Evolutionary conservation across 2,329 filamentous ascomycete species (phyloP).

Genomic region (Scytalidium sp.): DNA sequence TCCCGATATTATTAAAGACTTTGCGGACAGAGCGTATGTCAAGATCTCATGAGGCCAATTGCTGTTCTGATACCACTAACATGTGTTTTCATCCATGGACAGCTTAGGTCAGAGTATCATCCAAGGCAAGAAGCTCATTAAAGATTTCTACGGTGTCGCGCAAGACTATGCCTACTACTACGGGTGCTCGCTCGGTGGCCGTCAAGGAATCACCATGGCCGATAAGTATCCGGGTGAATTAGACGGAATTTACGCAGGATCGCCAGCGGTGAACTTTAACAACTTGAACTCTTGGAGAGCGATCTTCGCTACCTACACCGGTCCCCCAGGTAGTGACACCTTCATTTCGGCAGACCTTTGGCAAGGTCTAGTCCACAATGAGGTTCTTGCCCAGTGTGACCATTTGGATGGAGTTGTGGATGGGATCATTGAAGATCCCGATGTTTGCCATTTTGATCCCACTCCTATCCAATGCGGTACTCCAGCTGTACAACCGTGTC

Average conservation of each 20-base stretch:
- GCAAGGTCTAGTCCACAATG: constrained; percentile 16
- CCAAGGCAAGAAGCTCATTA: constrained; percentile 22
- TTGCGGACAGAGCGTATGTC: constrained; percentile 14
- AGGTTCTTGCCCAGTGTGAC: constrained; percentile 35
- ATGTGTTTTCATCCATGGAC: neutral
- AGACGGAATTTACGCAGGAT: constrained; percentile 38
- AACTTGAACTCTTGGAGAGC: constrained; percentile 15
- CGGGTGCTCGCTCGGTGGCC: constrained; percentile 39
- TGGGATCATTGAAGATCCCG: constrained; percentile 35
- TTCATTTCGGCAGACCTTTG: constrained; percentile 11
- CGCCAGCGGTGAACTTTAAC: constrained; percentile 28
- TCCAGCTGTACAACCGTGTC: constrained; percentile 34
- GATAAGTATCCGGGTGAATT: constrained; percentile 38
- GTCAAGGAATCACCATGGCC: constrained; percentile 38
- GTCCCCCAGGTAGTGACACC: constrained; percentile 5
- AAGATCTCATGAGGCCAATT: neutral
- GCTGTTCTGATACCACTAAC: no score
- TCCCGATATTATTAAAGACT: constrained; percentile 21
- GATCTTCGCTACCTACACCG: constrained; percentile 11
- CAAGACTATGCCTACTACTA: constrained; percentile 35
- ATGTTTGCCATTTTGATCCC: constrained; percentile 30
- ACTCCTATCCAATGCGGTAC: constrained; percentile 15
- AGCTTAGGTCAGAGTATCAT: constrained; percentile 17
- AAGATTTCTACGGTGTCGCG: constrained; percentile 28
- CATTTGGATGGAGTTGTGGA: constrained; percentile 34